Base-by-base conservation (phyloP, 345 rosid genomes). In the Dipteronia dyeriana region DNA sequence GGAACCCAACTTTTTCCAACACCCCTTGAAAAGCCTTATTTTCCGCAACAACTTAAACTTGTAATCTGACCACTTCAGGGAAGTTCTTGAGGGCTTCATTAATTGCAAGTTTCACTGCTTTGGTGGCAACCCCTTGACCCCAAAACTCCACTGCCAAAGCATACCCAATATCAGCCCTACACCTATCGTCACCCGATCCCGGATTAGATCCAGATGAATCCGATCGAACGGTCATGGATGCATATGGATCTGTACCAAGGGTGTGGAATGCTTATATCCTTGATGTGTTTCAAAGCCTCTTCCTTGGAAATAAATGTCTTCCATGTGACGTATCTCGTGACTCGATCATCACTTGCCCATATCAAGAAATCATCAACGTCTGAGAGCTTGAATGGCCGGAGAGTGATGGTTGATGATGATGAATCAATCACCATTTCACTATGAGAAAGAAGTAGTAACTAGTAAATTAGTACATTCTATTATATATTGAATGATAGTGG, bases 231-330 rank as follows among this genome's bases (percentile, higher is more conserved):
- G 80, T 76, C 81, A 3, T 75, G 75, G 20, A 86, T 13, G 79
- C 95, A 91, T 53, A 85, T 83, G 3, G 91, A 88, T 1, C 87
- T 79, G 4, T 88, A 83, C 85, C 90, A 83, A 0, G 86, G 88
- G 77, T 84, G 92, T 1, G 88, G 84, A 2, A 85, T 80, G 68
- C 88, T 84, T 11, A 77, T 78, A 12, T 83, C 85, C 71, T 69
- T 74, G 59, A 86, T 86, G 79, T 73, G 79, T 75, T 78, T 10
- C 26, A 80, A 66, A 2, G 84, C 88, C 70, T 86, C 87, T 26
- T 90, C 85, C 71, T 70, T 85, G 5, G 88, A 68, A 16, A 80
- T 79, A 7, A 85, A 45, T 3, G 81, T 38, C 7, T 82, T 72
- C 89, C 91, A 82, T 31, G 82, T 75, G 13, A 77, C 80, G 74